phyloP scores from a whole-genome alignment of 352 stramenopile genomes.

The Thalassiosira sp. region DNA sequence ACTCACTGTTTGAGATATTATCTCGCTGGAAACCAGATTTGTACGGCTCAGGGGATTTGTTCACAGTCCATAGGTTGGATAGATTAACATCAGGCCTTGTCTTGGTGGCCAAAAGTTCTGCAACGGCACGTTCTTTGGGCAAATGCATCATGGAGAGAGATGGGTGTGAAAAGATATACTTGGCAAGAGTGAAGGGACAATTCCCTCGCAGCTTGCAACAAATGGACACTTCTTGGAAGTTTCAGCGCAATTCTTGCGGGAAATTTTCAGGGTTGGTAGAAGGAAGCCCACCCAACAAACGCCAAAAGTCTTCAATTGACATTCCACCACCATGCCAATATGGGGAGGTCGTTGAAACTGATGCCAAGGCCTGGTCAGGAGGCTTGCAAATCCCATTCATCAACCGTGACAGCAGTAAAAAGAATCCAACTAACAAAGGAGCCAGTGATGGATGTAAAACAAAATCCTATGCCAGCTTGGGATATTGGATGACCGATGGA shows the following conservation, averaged over 20 bases:
- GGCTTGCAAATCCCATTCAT: slow-evolving; percentile 16
- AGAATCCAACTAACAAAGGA: slow-evolving; percentile 8
- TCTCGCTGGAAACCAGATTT: slow-evolving; percentile 50
- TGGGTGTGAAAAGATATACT: slow-evolving; percentile 92
- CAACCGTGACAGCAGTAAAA: slow-evolving; percentile 17
- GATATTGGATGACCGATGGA: slow-evolving; percentile 53
- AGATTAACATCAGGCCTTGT: slow-evolving; percentile 92
- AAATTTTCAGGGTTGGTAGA: not conserved
- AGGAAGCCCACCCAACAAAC: slow-evolving; percentile 11
- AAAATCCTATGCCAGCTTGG: slow-evolving; percentile 27
- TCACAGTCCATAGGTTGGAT: slow-evolving; percentile 94
- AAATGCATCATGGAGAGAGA: slow-evolving; percentile 77
- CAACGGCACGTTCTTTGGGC: slow-evolving; percentile 71
- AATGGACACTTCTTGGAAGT: slow-evolving; percentile 26
- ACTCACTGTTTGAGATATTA: slow-evolving; percentile 83
- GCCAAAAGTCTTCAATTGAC: slow-evolving; percentile 6
- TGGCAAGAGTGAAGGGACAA: slow-evolving; percentile 89
- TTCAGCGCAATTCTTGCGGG: slow-evolving; percentile 15
- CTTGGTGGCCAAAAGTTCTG: slow-evolving; percentile 81
- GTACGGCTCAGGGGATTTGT: slow-evolving; percentile 56
- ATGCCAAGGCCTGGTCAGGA: slow-evolving; percentile 23
- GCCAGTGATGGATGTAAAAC: not conserved
- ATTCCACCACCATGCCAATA: slow-evolving; percentile 36
- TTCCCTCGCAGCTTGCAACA: slow-evolving; percentile 80
- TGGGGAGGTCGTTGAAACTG: slow-evolving; percentile 25